Conservation (phyloP, 2,329 filamentous ascomycete species). For the Trichoderma sp. region DNA sequence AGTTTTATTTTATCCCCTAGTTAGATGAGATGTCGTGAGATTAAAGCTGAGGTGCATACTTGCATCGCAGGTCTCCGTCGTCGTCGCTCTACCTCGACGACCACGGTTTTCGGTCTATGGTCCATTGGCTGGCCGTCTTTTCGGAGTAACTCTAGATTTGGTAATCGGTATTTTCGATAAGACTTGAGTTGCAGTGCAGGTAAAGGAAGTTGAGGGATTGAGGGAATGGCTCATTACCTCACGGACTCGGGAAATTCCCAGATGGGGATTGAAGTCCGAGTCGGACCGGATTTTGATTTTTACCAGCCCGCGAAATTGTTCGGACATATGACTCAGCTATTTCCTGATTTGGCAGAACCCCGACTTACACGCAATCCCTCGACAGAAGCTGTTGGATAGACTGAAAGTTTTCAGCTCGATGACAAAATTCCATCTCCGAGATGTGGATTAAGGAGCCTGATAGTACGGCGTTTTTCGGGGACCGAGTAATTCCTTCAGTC, state of each 20-base stretch:
- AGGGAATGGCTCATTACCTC: neutral
- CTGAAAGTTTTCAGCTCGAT: neutral
- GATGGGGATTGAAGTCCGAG: neutral
- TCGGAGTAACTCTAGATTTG: neutral
- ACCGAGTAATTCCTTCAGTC: neutral
- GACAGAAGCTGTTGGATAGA: neutral
- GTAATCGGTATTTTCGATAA: neutral
- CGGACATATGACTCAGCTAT: slow-evolving; percentile 11
- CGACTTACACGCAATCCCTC: neutral
- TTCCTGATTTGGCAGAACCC: slow-evolving; percentile 20
- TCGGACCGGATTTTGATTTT: slow-evolving; percentile 1
- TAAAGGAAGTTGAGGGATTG: neutral
- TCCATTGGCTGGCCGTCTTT: neutral
- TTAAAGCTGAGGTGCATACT: neutral
- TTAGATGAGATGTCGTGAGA: neutral
- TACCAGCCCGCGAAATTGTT: slow-evolving; percentile 13
- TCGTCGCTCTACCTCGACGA: slow-evolving; percentile 27
- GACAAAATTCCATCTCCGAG: neutral
- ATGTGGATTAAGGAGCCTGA: neutral
- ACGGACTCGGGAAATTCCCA: neutral
- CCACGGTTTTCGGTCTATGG: neutral
- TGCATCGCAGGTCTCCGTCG: slow-evolving; percentile 32
- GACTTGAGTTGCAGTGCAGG: neutral
- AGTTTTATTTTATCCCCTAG: neutral
- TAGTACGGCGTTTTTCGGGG: neutral